phyloP scores from a whole-genome alignment of 2,329 filamentous ascomycete species.

The Beauveria caledonica region DNA sequence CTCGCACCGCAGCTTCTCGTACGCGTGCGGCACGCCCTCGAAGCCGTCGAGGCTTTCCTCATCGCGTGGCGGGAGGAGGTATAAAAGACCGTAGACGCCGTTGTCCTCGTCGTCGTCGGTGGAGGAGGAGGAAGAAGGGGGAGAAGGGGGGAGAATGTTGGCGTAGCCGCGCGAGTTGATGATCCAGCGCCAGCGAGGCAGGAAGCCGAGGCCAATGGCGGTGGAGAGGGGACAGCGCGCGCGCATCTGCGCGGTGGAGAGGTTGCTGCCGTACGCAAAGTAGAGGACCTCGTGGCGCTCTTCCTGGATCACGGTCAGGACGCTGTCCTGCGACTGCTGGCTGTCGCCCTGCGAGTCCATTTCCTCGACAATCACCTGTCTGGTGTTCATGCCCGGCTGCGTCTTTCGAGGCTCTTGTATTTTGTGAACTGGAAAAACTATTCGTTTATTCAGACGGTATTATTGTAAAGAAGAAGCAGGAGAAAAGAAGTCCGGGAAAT shows the following conservation, averaged over 20 bases:
- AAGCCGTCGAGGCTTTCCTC: constrained; percentile 44
- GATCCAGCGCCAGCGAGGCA: constrained; percentile 53
- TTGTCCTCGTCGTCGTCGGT: constrained; percentile 13
- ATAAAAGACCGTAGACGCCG: constrained; percentile 51
- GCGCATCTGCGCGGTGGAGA: constrained; percentile 58
- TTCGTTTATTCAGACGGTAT: too few species aligned
- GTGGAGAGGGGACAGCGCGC: constrained; percentile 50
- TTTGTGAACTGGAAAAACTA: too few species aligned
- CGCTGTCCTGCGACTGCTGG: constrained; percentile 28
- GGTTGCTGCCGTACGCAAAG: constrained; percentile 65
- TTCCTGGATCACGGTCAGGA: constrained; percentile 27
- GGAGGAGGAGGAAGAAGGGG: not conserved
- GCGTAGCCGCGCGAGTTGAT: constrained; percentile 62
- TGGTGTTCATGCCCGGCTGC: not conserved
- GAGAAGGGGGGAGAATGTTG: constrained; percentile 45
- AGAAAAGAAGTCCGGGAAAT: too few species aligned
- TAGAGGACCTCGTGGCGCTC: constrained; percentile 39
- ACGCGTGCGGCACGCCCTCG: constrained; percentile 57
- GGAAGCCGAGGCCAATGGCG: constrained; percentile 48
- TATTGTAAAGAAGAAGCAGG: too few species aligned
- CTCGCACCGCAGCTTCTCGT: constrained; percentile 42
- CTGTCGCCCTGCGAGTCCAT: constrained; percentile 21
- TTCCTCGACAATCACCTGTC: too few species aligned
- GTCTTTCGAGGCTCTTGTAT: not conserved
- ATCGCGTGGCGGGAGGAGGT: constrained; percentile 41